Conservation (phyloP, 2,329 filamentous ascomycete species). For the Myriosclerotinia curreyana region DNA sequence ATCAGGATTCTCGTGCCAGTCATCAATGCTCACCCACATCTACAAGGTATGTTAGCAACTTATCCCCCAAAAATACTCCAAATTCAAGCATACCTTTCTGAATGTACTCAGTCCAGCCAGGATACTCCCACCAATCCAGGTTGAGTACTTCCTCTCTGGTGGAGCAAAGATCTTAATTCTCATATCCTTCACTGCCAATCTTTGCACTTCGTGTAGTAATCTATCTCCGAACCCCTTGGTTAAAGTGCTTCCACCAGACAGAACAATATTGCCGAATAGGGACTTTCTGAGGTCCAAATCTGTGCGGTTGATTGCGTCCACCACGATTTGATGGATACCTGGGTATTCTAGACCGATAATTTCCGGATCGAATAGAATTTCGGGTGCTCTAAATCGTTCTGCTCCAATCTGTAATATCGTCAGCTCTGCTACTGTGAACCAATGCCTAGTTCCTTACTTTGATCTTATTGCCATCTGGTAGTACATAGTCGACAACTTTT, state of each 20-base stretch:
- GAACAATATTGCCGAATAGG: constrained; percentile 93
- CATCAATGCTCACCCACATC: constrained; percentile 99
- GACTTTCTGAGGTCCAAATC: constrained; percentile 94
- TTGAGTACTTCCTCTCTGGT: constrained; percentile 96
- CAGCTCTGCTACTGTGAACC: constrained; percentile 19
- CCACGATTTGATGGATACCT: constrained; percentile 95
- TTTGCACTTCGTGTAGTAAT: constrained; percentile 85
- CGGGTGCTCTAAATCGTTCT: constrained; percentile 91
- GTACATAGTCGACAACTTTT: constrained; percentile 79
- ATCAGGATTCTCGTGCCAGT: constrained; percentile 99
- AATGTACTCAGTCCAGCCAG: constrained; percentile 95
- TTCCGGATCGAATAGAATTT: constrained; percentile 97
- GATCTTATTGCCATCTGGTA: constrained; percentile 91
- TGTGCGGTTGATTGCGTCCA: constrained; percentile 90
- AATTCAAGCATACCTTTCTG: constrained; percentile 69
- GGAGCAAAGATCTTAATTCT: constrained; percentile 98
- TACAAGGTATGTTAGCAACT: constrained; percentile 42
- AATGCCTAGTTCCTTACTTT: constrained; percentile 56
- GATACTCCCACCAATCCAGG: constrained; percentile 98
- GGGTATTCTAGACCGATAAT: constrained; percentile 96
- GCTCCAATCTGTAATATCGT: constrained; percentile 66
- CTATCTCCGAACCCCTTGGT: constrained; percentile 97
- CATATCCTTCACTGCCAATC: constrained; percentile 97
- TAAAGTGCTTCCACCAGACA: constrained; percentile 92
- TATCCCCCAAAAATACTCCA: constrained; percentile 14